A percentile compares a stretch with the other conserved stretches of the same genome.
Conservation (phyloP, 192 early-diverging fungal species). For the Mortierella claussenii region DNA sequence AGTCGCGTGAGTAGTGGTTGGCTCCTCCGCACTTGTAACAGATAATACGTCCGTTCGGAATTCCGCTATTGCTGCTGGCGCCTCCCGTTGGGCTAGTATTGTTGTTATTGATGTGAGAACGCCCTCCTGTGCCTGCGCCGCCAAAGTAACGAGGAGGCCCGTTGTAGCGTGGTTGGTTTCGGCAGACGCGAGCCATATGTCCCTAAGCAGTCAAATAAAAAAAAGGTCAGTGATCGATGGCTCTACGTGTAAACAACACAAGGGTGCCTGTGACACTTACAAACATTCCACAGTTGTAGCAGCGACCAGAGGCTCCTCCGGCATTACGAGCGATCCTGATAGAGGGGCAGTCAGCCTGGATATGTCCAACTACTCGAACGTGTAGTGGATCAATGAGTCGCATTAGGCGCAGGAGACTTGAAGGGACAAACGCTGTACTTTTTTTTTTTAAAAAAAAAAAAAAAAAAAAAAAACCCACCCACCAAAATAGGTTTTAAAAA, state of each 20-base stretch:
- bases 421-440: too few relatives aligned
- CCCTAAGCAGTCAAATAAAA: conserved; percentile 45
- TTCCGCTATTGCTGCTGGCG: neutral
- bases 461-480: neutral
- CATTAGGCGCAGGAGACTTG: too few relatives aligned
- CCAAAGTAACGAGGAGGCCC: conserved; percentile 29
- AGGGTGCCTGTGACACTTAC: too few relatives aligned
- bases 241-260: too few relatives aligned
- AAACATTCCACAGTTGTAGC: conserved; percentile 61
- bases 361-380: conserved; percentile 67
- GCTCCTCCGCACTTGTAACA: conserved; percentile 65
- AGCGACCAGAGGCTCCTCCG: conserved; percentile 39
- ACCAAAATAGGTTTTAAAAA: neutral
- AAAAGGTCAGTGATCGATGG: too few relatives aligned
- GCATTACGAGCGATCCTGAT: conserved; percentile 44
- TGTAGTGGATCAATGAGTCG: too few relatives aligned
- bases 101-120: neutral
- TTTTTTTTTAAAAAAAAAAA: too few relatives aligned
- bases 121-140: neutral
- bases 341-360: conserved; percentile 62
- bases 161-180: conserved; percentile 35
- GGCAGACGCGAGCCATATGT: conserved; percentile 63
- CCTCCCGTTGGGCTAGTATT: too few relatives aligned
- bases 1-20: conserved; percentile 66
- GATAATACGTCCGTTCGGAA: conserved; percentile 28